Evolutionary conservation across 2,329 filamentous ascomycete genomes (phyloP).

Genomic region (Aspergillus sp.): DNA sequence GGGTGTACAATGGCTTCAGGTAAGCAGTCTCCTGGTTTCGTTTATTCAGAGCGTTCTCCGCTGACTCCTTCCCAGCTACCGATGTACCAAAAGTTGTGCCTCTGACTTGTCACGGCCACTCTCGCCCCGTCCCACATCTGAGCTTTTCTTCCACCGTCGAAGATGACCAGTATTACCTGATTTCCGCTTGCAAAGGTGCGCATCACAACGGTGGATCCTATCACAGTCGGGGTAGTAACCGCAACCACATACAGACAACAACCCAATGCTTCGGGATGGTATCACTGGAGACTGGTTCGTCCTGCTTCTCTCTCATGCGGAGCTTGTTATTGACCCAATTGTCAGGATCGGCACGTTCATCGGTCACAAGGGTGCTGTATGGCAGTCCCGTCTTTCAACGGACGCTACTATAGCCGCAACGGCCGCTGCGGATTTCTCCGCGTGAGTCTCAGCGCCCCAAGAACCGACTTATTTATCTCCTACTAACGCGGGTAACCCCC

Average conservation of each 20-base stretch:
- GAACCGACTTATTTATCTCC: background rate
- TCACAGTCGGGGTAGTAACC: slow-evolving; percentile 1
- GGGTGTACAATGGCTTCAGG: slow-evolving; percentile 16
- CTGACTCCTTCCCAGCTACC: slow-evolving; percentile 3
- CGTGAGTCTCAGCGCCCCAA: no score
- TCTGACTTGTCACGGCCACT: slow-evolving; percentile 89
- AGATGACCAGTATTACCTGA: slow-evolving; percentile 79
- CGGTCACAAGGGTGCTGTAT: slow-evolving; percentile 95
- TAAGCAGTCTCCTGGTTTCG: slow-evolving; percentile 7
- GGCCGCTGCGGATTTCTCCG: slow-evolving; percentile 90
- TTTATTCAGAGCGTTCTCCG: background rate
- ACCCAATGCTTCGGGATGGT: slow-evolving; percentile 95
- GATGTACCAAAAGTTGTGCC: slow-evolving; percentile 60
- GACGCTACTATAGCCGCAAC: slow-evolving; percentile 85
- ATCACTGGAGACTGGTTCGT: slow-evolving; percentile 83
- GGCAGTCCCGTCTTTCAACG: slow-evolving; percentile 84
- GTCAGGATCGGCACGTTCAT: slow-evolving; percentile 90
- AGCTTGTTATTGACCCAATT: slow-evolving; percentile 7
- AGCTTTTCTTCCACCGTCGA: slow-evolving; percentile 78
- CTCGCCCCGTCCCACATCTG: slow-evolving; percentile 81
- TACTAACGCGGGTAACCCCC: slow-evolving; percentile 21
- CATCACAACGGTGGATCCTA: slow-evolving; percentile 1
- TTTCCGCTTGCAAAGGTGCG: slow-evolving; percentile 81
- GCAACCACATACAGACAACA: slow-evolving; percentile 60
- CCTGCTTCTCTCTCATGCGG: slow-evolving; percentile 1